Base-by-base conservation (phyloP, 2,329 filamentous ascomycete genomes). In the Aspergillus ustus region DNA sequence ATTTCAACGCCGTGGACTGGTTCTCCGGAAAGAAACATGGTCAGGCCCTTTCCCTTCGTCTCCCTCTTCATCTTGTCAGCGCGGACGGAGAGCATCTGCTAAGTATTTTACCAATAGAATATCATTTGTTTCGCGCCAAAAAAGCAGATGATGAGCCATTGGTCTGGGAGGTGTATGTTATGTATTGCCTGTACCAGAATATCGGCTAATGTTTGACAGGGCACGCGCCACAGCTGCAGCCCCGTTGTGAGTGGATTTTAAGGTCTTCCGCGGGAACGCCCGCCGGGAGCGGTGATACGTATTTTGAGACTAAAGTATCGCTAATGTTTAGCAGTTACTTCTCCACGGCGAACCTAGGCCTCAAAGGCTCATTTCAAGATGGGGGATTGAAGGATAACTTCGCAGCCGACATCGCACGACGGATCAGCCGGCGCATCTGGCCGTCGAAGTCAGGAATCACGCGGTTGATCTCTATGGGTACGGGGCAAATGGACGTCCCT, bases 161-260 rank as follows among this genome's bases (percentile, higher is more conserved):
- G 2, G 17, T 67, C 3, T 65, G 55, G 63, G 58, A 60, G 65
- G 63, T 50, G 57, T 70, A 62, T 48, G 61, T 57, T 43, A n/a
- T n/a, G n/a, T n/a, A n/a, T n/a, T n/a, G n/a, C n/a, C n/a, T n/a
- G n/a, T n/a, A n/a, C n/a, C n/a, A n/a, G n/a, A n/a, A n/a, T n/a
- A n/a, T n/a, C 20, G 31, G 34, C 43, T 46, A n/a, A 28, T 40
- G 11, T 25, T 17, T 28, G 8, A 20, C 53, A 70, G 66, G 17
- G 68, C 40, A 19, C 63, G 67, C 56, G 68, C 66, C 11, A 70
- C 62, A 7, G 61, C 68, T 9, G 62, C 67, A 3, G 63, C 66
- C 4, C 64, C 62, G 19, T 69, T 68, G 52, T 70, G 31, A 59
- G 61, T 57, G 9, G 7, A n/a, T n/a, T n/a, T n/a, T n/a, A n/a